Percentiles rank a stretch among this genome's conserved stretches.
Conservation (phyloP, 306 rosid species). For the Inga oerstediana region DNA sequence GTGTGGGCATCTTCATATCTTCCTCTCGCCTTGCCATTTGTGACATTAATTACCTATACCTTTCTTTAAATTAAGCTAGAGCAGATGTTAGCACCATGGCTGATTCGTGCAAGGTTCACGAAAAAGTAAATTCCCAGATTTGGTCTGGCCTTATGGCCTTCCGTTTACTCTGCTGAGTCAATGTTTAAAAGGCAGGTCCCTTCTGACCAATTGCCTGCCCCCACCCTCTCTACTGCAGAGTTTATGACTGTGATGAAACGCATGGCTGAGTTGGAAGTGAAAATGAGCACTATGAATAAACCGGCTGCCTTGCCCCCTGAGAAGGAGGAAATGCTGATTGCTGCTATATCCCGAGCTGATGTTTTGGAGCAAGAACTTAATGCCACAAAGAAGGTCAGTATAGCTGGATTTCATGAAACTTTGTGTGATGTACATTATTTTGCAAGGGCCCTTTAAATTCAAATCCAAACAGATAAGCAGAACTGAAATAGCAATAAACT, state of each 20-base stretch:
- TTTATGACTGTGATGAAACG: conserved; percentile 71
- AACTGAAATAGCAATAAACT: too few relatives aligned
- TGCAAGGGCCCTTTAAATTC: too few relatives aligned
- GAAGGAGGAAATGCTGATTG: conserved; percentile 69
- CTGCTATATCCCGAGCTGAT: conserved; percentile 59
- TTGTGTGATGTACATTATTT: background rate
- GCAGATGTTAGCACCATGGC: conserved; percentile 29
- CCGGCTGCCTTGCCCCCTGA: conserved; percentile 63
- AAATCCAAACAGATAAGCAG: too few relatives aligned
- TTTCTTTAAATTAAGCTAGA: background rate
- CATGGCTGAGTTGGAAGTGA: conserved; percentile 84
- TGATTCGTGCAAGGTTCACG: background rate
- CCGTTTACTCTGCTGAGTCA: too few relatives aligned
- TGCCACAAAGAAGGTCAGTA: conserved; percentile 70
- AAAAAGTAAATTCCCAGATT: too few relatives aligned
- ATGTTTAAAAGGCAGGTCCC: conserved; percentile 29
- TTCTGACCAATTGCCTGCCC: conserved; percentile 38
- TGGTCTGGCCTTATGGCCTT: too few relatives aligned
- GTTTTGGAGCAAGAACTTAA: conserved; percentile 66
- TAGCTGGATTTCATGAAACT: background rate
- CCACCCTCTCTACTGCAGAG: conserved; percentile 43
- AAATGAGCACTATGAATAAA: conserved; percentile 45
- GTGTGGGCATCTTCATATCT: background rate
- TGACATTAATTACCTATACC: background rate
- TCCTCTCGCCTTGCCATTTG: background rate